These are phyloP conservation scores for Yamadazyma atmosphaerica DNA, from an alignment of 1,139 yeast genomes.

Conservation along the genomic window DNA sequence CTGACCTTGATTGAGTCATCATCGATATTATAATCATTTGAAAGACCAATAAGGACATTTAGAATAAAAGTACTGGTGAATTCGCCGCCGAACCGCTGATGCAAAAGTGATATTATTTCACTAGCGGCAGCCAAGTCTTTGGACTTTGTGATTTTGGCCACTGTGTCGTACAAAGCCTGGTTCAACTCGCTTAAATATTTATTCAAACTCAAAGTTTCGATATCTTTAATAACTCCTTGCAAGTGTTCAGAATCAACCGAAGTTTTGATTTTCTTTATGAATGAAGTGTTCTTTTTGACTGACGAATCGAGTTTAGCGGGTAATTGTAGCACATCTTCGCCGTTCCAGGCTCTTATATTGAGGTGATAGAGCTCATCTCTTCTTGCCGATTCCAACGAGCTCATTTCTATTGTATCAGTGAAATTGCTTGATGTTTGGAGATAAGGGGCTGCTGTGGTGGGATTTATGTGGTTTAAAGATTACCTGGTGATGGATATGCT, in stretches of 20 bases:
- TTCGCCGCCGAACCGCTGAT: conserved; percentile 62
- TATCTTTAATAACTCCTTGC: conserved; percentile 55
- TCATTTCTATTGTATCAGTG: no score
- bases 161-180: conserved; percentile 63
- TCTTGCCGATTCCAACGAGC: background rate
- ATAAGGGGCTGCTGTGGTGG: no score
- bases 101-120: conserved; percentile 71
- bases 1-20: conserved; percentile 38
- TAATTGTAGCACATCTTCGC: conserved; percentile 29
- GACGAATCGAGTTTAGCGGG: conserved; percentile 64
- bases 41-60: conserved; percentile 46
- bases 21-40: conserved; percentile 40
- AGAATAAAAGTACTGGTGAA: conserved; percentile 57
- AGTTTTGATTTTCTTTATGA: conserved; percentile 67
- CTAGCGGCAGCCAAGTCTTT: conserved; percentile 66
- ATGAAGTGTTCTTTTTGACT: conserved; percentile 80
- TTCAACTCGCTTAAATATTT: conserved; percentile 77
- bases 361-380: conserved; percentile 31
- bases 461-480: no score
- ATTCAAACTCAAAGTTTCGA: conserved; percentile 62
- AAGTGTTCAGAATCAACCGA: conserved; percentile 46
- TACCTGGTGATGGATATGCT: no score
- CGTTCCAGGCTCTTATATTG: conserved; percentile 58
- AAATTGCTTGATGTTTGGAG: no score
- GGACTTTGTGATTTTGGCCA: conserved; percentile 51